Base-by-base conservation (phyloP, 2,329 filamentous ascomycete genomes). In the Trichoderma asperellum region DNA sequence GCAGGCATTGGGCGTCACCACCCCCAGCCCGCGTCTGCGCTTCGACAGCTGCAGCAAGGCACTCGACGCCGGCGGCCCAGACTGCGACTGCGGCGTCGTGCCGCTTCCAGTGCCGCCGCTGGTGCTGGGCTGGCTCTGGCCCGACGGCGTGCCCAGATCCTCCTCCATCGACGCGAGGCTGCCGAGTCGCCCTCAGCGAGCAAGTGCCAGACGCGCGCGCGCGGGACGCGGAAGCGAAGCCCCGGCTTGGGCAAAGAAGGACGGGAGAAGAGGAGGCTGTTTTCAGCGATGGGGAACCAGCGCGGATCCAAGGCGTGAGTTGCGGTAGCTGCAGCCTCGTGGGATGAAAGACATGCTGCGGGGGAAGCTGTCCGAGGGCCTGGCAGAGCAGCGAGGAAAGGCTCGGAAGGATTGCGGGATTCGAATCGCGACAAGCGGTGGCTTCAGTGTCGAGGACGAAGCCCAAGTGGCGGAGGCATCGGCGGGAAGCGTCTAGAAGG, bases 1-100 rank as follows among this genome's bases (percentile, higher is more conserved):
- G 75, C 87, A 88, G 29, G 87, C 87, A 77, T 88, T 88, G 53
- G 85, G 85, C 5, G 87, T 88, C 14, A 88, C 86, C 1, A 88
- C 78, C 21, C 87, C 87, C 4, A 86, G 74, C 1, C 86, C 87
- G 59, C 87, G 82, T 59, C 84, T 81, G 18, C 86, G 80, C 75
- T 88, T 88, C 3, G 84, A 84, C 24, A 79, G 75, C 66, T 81
- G 77, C 6, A 67, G 40, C 53, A 67, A 14, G 14, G 55, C 12
- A 35, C 11, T 49, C 12, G 63, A 35, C 2, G 53, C n/a, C 3
- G 74, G 67, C 65, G 52, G 68, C 64, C 24, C 62, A 34, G 32
- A 77, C 70, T 66, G 68, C 16, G 75, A 74, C 69, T 81, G 80
- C 6, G 79, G 78, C 10, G 79, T 81, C 71, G 74, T 77, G 57